phyloP scores from a whole-genome alignment of 2,329 filamentous ascomycete species.

The Beauveria caledonica region DNA sequence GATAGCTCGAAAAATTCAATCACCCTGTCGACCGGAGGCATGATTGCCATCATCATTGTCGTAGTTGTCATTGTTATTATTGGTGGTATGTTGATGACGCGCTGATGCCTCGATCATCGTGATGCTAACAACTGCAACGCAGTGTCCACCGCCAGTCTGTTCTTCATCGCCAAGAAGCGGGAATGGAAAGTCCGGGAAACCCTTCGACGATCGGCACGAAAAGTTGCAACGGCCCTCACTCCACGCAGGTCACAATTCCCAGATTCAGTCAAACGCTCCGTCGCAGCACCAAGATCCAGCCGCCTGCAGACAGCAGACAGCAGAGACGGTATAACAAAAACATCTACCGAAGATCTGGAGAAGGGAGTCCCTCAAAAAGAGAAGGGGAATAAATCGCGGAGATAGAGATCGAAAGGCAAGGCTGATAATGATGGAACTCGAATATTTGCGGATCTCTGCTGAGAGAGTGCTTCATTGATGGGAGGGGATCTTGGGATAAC shows the following conservation, averaged over 20 bases:
- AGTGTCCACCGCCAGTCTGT: constrained; percentile 61
- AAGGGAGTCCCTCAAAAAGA: constrained; percentile 41
- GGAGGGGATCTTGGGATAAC: constrained; percentile 1
- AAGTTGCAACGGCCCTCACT: constrained; percentile 54
- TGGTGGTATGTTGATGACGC: constrained; percentile 44
- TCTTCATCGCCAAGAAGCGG: constrained; percentile 73
- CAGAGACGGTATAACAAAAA: constrained; percentile 48
- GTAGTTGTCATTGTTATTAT: constrained; percentile 59
- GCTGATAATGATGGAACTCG: not conserved
- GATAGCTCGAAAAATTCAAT: constrained; percentile 47
- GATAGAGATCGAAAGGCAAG: not conserved
- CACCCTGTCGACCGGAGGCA: constrained; percentile 57
- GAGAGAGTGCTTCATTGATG: constrained; percentile 12
- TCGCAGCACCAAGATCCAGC: constrained; percentile 21
- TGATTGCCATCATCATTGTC: constrained; percentile 67
- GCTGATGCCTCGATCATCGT: constrained; percentile 12
- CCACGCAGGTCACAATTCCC: constrained; percentile 54
- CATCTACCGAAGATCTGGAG: constrained; percentile 48
- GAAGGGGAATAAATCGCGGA: constrained; percentile 20
- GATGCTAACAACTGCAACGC: constrained; percentile 6
- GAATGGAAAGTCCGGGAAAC: constrained; percentile 74
- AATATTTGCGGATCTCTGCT: not conserved
- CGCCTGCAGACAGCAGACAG: constrained; percentile 43
- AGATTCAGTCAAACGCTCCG: constrained; percentile 42
- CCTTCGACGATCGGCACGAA: constrained; percentile 58